Evolutionary conservation across 345 rosid genomes (phyloP), one percentile per base, ranked within the genome.

Genomic region (Dimocarpus longan): DNA sequence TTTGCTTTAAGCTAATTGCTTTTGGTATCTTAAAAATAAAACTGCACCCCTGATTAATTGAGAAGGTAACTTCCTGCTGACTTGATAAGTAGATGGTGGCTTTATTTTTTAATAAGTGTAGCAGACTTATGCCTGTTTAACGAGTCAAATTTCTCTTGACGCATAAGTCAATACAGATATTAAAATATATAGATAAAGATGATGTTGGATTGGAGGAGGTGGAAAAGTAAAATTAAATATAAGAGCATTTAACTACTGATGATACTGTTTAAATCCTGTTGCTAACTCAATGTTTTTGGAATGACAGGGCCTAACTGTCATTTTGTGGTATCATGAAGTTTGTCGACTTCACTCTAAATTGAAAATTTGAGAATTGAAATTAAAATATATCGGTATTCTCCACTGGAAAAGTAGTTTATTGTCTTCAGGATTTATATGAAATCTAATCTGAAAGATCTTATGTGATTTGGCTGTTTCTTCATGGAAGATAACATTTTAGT

Each of bases 1-100:
- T 32, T 54, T 57, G 22, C 62, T 73, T 74, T 56, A 13, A 68
- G 56, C 12, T 62, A 43, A 28, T n/a, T 7, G 1, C 24, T 42
- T 4, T 52, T 43, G 19, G 22, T 28, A n/a, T 50, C 52, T 70
- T 59, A 46, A n/a, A 77, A 67, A 10, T 15, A 54, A 76, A 76
- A 68, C 24, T 39, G 57, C 57, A 15, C 28, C 54, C 15, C 18
- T 21, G 3, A 71, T 32, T 65, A 21, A 60, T 6, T 54, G 59
- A 54, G 59, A 54, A 54, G 21, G 24, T 26, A 26, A 10, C 65
- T 46, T 46, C 12, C 8, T 60, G 65, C 26, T 60, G 24, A 60
- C 22, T 60, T 13, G 42, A 21, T 65, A 24, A 60, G 26, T 60
- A 65, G 42, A 65, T 65, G 68, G 68, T 65, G 42, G 12, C 66